phyloP scores from a whole-genome alignment of 192 early-diverging fungal species.

The Obelidium mucronatum region DNA sequence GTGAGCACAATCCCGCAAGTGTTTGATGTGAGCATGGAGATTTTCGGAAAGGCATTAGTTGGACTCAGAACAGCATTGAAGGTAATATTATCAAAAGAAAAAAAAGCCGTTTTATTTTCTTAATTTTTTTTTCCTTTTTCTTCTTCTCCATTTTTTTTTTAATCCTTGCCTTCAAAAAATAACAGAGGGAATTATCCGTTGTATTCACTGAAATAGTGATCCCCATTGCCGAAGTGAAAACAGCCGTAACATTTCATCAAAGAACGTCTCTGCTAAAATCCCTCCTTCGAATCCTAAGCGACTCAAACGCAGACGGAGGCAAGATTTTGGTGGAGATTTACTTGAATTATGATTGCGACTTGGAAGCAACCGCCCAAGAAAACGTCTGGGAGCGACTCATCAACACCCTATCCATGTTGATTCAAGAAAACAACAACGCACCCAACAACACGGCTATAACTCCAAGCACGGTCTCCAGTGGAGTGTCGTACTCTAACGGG shows the following conservation, averaged over 20 bases:
- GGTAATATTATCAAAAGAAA: too few species aligned
- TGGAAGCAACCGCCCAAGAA: conserved; percentile 71
- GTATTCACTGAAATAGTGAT: conserved; percentile 90
- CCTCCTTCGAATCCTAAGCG: conserved; percentile 70
- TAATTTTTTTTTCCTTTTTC: neutral
- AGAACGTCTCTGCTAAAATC: conserved; percentile 76
- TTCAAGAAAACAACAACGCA: conserved; percentile 38
- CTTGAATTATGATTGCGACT: conserved; percentile 93
- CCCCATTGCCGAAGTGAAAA: conserved; percentile 83
- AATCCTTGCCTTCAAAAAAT: neutral
- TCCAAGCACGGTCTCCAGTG: conserved; percentile 9
- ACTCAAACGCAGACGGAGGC: conserved; percentile 65
- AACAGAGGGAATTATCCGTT: conserved; percentile 87
- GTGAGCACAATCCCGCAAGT: conserved; percentile 78
- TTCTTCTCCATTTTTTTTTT: neutral
- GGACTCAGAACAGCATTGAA: conserved; percentile 76
- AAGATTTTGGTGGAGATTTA: conserved; percentile 89
- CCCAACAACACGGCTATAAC: neutral
- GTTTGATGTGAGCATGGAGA: conserved; percentile 82
- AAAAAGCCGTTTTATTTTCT: neutral
- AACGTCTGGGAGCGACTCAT: conserved; percentile 93
- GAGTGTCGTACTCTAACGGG: conserved; percentile 6
- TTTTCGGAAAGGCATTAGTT: conserved; percentile 80
- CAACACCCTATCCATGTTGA: conserved; percentile 68
- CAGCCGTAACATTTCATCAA: conserved; percentile 67